Evolutionary conservation across 352 stramenopile species (phyloP).

Genomic region (Phytophthora capsici): DNA sequence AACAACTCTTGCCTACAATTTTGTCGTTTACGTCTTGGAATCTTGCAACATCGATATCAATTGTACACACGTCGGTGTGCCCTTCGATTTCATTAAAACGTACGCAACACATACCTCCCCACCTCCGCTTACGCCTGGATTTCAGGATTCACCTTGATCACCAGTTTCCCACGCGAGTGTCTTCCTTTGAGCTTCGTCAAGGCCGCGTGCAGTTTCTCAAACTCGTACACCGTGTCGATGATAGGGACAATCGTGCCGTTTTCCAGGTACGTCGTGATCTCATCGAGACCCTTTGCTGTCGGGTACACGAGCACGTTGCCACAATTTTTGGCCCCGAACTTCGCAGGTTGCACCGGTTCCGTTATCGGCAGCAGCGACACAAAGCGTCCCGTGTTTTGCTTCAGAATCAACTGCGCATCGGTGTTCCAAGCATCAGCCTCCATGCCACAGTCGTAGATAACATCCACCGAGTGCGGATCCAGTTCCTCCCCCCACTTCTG

Average conservation of each 20-base stretch:
- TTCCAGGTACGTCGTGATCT: conserved; percentile 44
- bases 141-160: conserved; percentile 39
- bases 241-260: conserved; percentile 29
- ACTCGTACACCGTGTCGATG: conserved; percentile 45
- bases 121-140: conserved; percentile 6
- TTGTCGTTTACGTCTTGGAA: too few relatives aligned
- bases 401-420: conserved; percentile 30
- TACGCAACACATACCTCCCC: not conserved
- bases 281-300: conserved; percentile 19
- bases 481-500: conserved; percentile 45
- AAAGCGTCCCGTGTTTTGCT: conserved; percentile 31
- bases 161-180: conserved; percentile 58
- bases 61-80: too few relatives aligned
- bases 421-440: conserved; percentile 39
- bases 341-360: conserved; percentile 12
- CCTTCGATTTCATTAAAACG: too few relatives aligned
- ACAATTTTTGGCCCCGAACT: conserved; percentile 22
- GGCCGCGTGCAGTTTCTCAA: conserved; percentile 44
- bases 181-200: conserved; percentile 51
- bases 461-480: conserved; percentile 41
- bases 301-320: conserved; percentile 18
- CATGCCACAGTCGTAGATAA: conserved; percentile 50
- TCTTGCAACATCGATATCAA: too few relatives aligned
- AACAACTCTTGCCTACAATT: too few relatives aligned
- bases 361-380: conserved; percentile 21